Evolutionary conservation across 2,329 filamentous ascomycete species (phyloP), one percentile per base, ranked within the genome.

Genomic region (Hymenoscyphus linearis): DNA sequence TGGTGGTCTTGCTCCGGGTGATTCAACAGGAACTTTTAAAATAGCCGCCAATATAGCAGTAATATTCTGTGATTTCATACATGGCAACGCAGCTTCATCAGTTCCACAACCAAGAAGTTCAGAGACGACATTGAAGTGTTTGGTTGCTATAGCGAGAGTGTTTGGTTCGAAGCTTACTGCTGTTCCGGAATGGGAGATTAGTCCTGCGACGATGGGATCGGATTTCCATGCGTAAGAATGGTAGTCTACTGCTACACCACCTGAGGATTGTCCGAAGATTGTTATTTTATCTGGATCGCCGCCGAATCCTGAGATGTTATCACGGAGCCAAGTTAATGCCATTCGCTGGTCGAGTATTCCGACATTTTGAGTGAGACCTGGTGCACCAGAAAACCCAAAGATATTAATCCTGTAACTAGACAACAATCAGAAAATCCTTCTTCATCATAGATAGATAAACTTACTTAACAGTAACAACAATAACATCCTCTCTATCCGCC

Each of bases 331-430:
- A 61, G 77, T 74, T 18, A 88, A 75, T 10, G 83, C 78, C 14
- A 80, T 69, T 62, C 82, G 78, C 71, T 88, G 84, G 68, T 88
- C 86, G 63, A 79, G 76, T 54, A 88, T 72, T 1, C 87, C 87
- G 10, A 86, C 73, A 64, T 90, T 91, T n/a, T 53, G 57, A 18
- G 52, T 61, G 31, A 53, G 26, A 22, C 52, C 61, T 37, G 58
- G 64, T 0, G 68, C 67, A 12, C 71, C 70, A 2, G 73, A 73
- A 56, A 74, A 74, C 1, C 73, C 73, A 58, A 75, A 72, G 34
- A 75, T 70, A 52, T 72, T 71, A 31, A 73, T 65, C 44, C 74
- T 67, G 56, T 72, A 75, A 58, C 72, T 74, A n/a, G n/a, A 10
- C n/a, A 25, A 27, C 2, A 7, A 25, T 35, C 4, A 47, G 25